These are phyloP conservation scores for Oehlia diaphana DNA, from an alignment of 192 early-diverging fungal species.

Conservation along the genomic window DNA sequence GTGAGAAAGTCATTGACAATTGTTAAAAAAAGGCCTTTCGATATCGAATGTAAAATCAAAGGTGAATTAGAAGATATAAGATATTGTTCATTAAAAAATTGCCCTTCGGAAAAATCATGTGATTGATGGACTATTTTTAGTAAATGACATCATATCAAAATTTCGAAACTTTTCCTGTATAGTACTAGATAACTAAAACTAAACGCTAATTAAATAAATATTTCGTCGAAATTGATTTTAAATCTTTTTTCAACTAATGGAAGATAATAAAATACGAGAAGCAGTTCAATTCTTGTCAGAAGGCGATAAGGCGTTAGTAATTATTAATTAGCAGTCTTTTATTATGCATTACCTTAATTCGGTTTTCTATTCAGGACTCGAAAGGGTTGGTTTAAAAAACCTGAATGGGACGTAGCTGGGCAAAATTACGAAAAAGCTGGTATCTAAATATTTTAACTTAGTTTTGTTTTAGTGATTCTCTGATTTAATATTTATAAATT, in stretches of 20 bases:
- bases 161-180: too few species aligned
- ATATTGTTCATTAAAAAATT: too few species aligned
- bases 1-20: conserved; percentile 34
- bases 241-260: too few species aligned
- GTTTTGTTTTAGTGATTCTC: not conserved
- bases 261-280: conserved; percentile 35
- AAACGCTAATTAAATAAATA: too few species aligned
- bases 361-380: conserved; percentile 40
- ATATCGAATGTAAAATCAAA: too few species aligned
- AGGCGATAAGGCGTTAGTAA: conserved; percentile 58
- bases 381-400: conserved; percentile 64
- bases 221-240: too few species aligned
- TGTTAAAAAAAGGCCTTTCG: too few species aligned
- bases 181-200: too few species aligned
- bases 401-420: conserved; percentile 77
- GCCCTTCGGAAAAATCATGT: too few species aligned
- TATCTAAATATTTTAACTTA: conserved; percentile 31
- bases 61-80: too few species aligned
- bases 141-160: too few species aligned
- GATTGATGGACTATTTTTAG: too few species aligned
- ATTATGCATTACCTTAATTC: not conserved
- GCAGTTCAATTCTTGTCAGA: conserved; percentile 49
- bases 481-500: not conserved
- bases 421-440: conserved; percentile 74
- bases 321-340: not conserved